phyloP scores from a whole-genome alignment of 2,329 filamentous ascomycete genomes.

The Pseudogymnoascus sp. region DNA sequence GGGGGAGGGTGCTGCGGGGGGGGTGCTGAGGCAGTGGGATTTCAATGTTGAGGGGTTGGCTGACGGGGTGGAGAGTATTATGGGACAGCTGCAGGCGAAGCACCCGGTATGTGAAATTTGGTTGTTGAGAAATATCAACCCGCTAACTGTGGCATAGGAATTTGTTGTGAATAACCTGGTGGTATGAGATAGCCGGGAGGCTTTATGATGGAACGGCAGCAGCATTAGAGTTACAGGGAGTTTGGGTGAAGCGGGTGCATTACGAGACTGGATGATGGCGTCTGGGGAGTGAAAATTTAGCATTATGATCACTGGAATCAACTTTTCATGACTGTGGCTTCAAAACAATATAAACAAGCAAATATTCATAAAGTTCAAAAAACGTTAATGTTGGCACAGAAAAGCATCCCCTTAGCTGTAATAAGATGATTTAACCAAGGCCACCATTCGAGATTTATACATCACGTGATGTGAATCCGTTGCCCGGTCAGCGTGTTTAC shows the following conservation, averaged over 20 bases:
- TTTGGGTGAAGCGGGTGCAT: neutral
- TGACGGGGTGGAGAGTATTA: slow-evolving; percentile 83
- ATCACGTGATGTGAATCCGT: neutral
- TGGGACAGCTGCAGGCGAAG: slow-evolving; percentile 70
- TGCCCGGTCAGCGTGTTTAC: neutral
- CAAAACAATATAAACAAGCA: neutral
- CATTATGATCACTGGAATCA: neutral
- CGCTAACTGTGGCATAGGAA: slow-evolving; percentile 32
- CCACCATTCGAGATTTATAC: neutral
- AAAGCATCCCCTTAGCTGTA: neutral
- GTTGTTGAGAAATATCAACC: slow-evolving; percentile 13
- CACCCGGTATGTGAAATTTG: slow-evolving; percentile 55
- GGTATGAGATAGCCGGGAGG: slow-evolving; percentile 24
- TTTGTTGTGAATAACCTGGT: slow-evolving; percentile 50
- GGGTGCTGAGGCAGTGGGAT: slow-evolving; percentile 80
- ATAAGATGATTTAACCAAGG: neutral
- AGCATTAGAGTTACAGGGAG: neutral
- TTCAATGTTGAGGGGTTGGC: slow-evolving; percentile 76
- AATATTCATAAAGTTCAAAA: neutral
- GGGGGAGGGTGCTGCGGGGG: slow-evolving; percentile 56
- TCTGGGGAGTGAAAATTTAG: neutral
- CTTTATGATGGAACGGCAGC: slow-evolving; percentile 6
- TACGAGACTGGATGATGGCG: neutral
- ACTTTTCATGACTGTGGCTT: neutral
- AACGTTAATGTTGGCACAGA: neutral